These are phyloP conservation scores for Citrus medica DNA, from an alignment of 345 rosid species.

Conservation along the genomic window DNA sequence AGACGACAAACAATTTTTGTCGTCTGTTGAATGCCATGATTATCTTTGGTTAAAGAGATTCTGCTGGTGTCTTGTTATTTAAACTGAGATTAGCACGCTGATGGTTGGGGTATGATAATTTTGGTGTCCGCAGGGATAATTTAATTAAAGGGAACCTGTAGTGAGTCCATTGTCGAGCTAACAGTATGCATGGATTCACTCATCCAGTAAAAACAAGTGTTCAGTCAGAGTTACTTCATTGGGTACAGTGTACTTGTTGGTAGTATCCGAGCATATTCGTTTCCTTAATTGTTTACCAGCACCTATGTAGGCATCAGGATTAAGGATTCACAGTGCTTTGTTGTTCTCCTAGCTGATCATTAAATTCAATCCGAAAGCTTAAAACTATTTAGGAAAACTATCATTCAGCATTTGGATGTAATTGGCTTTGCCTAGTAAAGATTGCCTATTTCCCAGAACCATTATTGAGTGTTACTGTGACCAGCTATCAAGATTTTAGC, in stretches of 20 bases:
- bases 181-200: not conserved
- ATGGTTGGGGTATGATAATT: not conserved
- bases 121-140: not conserved
- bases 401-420: not conserved
- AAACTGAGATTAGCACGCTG: not conserved
- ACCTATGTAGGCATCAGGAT: not conserved
- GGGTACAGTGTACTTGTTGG: not conserved
- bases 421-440: not conserved
- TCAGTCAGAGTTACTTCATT: not conserved
- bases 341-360: not conserved
- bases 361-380: not conserved
- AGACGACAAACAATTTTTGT: not conserved
- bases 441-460: not conserved
- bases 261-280: not conserved
- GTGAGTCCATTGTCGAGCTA: not conserved
- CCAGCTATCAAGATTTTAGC: not conserved
- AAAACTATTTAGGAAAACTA: not conserved
- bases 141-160: not conserved
- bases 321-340: not conserved
- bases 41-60: not conserved
- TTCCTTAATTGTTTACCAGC: not conserved
- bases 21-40: not conserved
- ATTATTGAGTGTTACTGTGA: not conserved
- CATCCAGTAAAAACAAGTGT: not conserved
- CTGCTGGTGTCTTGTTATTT: not conserved